A percentile compares a stretch with the other conserved stretches of the same genome.
Conservation (phyloP, 192 early-diverging fungal species). For the Oehlia diaphana region DNA sequence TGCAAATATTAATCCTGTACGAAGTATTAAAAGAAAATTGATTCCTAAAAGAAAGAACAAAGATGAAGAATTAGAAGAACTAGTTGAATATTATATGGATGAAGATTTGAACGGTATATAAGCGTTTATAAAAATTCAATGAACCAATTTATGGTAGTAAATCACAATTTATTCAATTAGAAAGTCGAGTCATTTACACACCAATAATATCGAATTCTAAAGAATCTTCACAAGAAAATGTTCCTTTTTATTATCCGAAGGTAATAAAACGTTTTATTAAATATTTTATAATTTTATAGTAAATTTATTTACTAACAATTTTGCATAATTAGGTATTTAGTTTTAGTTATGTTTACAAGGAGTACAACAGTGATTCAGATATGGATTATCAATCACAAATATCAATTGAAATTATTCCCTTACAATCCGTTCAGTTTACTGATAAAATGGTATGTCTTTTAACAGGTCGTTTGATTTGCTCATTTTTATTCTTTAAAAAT, state of each 20-base stretch:
- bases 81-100: conserved; percentile 37
- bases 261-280: background rate
- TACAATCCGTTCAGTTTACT: conserved; percentile 32
- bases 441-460: conserved; percentile 37
- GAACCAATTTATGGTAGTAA: too few species aligned
- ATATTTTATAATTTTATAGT: background rate
- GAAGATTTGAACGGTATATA: background rate
- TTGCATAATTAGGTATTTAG: background rate
- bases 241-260: conserved; percentile 25
- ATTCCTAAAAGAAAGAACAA: conserved; percentile 51
- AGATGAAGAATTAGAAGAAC: conserved; percentile 45
- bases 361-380: background rate
- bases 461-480: background rate
- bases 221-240: conserved; percentile 2
- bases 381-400: conserved; percentile 27
- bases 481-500: background rate
- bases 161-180: background rate
- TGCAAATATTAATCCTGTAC: conserved; percentile 21
- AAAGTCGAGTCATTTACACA: conserved; percentile 2
- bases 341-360: conserved; percentile 11
- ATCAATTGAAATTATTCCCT: conserved; percentile 37
- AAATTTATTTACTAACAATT: background rate
- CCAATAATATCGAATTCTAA: background rate
- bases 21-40: conserved; percentile 38
- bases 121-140: too few species aligned